Base-by-base conservation (phyloP, 768 basidiomycete genomes). In the Obba rivulosa region DNA sequence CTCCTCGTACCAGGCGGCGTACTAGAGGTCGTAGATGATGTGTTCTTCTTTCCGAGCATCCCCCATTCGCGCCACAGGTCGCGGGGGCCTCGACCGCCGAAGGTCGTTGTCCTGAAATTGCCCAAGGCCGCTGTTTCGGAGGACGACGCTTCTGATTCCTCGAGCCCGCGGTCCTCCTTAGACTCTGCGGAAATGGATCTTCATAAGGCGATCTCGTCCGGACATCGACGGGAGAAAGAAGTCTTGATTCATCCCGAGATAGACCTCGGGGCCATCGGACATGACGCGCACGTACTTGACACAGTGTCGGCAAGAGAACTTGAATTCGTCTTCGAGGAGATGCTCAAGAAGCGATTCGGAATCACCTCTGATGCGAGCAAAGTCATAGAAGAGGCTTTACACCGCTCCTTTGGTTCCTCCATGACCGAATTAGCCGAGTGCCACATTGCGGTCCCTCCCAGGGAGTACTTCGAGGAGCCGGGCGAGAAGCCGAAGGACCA, bases 21-120 rank as follows among this genome's bases (percentile, higher is more conserved):
- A 8, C 66, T 91, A 2, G 89, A 92, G 62, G 57, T 89, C 41
- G 79, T 91, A 43, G 85, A 88, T 62, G 87, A 91, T 62, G 67
- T 83, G 55, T 66, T 85, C 28, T 62, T 76, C 53, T 87, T 87
- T 56, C 81, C 86, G 1, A 80, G 78, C 49, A 69, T 73, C 16
- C 65, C 43, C 3, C 47, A 47, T 45, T 40, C 16, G 41, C 50
- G 7, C 31, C 58, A 51, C 38, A 36, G 46, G 16, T 39, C 24
- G 35, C 50, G 31, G 41, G 42, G 3, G 11, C 28, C 42, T 11
- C 20, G 52, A 17, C 36, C 48, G 14, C 40, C 50, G 3, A 48
- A 35, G 40, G 23, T 36, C 48, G 41, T 21, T 4, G 31, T 31
- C 3, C 47, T 40, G n/a, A 45, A 49, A 14, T 25, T 41, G 24